Evolutionary conservation across 805 yeast genomes (phyloP).

Genomic region (Kazachstania viticola): DNA sequence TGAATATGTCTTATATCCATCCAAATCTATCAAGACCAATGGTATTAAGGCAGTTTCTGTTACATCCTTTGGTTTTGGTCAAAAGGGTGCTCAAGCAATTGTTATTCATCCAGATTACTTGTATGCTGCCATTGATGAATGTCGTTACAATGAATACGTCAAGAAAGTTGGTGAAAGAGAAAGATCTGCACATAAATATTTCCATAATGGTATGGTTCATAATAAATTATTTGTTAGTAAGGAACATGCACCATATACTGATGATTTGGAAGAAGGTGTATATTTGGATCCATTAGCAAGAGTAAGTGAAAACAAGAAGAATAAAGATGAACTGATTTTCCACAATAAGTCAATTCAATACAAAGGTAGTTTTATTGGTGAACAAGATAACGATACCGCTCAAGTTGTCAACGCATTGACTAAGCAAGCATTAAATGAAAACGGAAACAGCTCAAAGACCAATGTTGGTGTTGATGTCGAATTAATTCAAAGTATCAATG

Average conservation of each 20-base stretch:
- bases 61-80: slow-evolving; percentile 98
- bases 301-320: slow-evolving; percentile 27
- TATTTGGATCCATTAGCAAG: slow-evolving; percentile 91
- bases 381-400: slow-evolving; percentile 40
- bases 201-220: slow-evolving; percentile 88
- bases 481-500: slow-evolving; percentile 66
- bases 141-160: slow-evolving; percentile 60
- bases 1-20: slow-evolving; percentile 87
- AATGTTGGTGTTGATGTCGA: slow-evolving; percentile 95
- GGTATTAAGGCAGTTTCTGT: slow-evolving; percentile 96
- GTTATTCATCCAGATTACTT: slow-evolving; percentile 89
- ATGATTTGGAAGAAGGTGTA: slow-evolving; percentile 77
- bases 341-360: slow-evolving; percentile 40
- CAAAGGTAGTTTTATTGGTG: slow-evolving; percentile 32
- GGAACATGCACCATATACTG: slow-evolving; percentile 85
- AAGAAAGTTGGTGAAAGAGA: slow-evolving; percentile 68
- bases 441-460: slow-evolving; percentile 31
- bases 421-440: slow-evolving; percentile 26
- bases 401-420: slow-evolving; percentile 48
- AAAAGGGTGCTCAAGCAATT: slow-evolving; percentile 96
- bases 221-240: slow-evolving; percentile 88
- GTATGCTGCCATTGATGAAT: slow-evolving; percentile 66
- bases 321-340: slow-evolving; percentile 34
- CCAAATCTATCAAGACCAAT: slow-evolving; percentile 85
- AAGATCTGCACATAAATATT: slow-evolving; percentile 83